A percentile compares a stretch with the other conserved stretches of the same genome.
phyloP scores from a whole-genome alignment of 108 stramenopile genomes.

The Cyclostephanos tholiformis region DNA sequence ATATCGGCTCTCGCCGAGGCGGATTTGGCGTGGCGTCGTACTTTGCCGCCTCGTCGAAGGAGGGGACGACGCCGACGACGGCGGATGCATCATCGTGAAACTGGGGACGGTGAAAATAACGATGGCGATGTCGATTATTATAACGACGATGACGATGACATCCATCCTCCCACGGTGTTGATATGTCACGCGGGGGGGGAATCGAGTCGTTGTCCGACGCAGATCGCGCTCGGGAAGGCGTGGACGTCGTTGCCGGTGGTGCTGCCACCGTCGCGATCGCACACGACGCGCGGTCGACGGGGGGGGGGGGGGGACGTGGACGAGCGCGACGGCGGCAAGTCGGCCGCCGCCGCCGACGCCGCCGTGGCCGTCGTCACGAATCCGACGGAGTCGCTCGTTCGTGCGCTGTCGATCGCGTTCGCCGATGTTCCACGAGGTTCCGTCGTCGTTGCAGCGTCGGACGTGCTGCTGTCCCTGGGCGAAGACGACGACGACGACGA shows the following conservation, averaged over 20 bases:
- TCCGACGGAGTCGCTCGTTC: slow-evolving; percentile 62
- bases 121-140: neutral
- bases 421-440: slow-evolving; percentile 55
- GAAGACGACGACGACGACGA: neutral
- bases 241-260: slow-evolving; percentile 68
- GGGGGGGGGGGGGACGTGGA: neutral
- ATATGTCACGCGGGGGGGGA: slow-evolving; percentile 85
- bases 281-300: neutral
- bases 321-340: neutral
- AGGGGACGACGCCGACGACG: too few relatives aligned
- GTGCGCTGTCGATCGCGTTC: slow-evolving; percentile 47
- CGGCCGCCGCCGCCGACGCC: neutral
- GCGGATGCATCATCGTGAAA: too few relatives aligned
- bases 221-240: slow-evolving; percentile 82
- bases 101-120: neutral
- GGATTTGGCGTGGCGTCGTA: slow-evolving; percentile 3
- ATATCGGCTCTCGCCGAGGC: slow-evolving; percentile 67
- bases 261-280: too few relatives aligned
- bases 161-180: slow-evolving; percentile 33
- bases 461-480: slow-evolving; percentile 57
- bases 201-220: slow-evolving; percentile 77
- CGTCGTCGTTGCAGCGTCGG: slow-evolving; percentile 70
- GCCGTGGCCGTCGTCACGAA: slow-evolving; percentile 27
- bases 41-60: too few relatives aligned
- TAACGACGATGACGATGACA: neutral